Conservation (phyloP, 2,329 filamentous ascomycete genomes). For the Aspergillus melleus region DNA sequence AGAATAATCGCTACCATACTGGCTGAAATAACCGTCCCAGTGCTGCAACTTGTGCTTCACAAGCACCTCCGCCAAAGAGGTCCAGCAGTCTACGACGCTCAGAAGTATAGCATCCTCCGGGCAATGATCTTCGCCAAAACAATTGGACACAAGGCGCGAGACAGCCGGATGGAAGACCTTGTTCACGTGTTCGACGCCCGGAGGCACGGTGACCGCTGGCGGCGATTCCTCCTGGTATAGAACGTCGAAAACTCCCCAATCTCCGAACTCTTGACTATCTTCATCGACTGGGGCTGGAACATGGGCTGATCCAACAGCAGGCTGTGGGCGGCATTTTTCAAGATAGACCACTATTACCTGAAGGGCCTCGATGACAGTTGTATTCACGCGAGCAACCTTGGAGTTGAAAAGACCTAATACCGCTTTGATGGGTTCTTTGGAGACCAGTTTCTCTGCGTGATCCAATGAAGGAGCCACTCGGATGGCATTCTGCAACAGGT, state of each 20-base stretch:
- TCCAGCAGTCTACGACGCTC: conserved; percentile 57
- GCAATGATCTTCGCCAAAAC: conserved; percentile 59
- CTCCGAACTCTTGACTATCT: conserved; percentile 66
- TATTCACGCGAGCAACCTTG: conserved; percentile 44
- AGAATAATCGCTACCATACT: conserved; percentile 52
- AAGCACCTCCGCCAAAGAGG: conserved; percentile 47
- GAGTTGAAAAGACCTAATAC: conserved; percentile 56
- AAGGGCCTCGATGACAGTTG: conserved; percentile 51
- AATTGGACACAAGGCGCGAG: conserved; percentile 58
- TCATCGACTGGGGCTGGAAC: conserved; percentile 46
- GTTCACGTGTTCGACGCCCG: conserved; percentile 37
- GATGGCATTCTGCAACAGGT: conserved; percentile 52
- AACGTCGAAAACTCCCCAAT: conserved; percentile 57
- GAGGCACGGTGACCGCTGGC: conserved; percentile 5
- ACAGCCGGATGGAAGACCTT: conserved; percentile 51
- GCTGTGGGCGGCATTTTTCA: conserved; percentile 28
- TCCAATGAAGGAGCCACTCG: conserved; percentile 41
- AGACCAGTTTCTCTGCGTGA: conserved; percentile 45
- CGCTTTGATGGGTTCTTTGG: conserved; percentile 45
- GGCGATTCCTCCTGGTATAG: conserved; percentile 33
- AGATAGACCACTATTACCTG: conserved; percentile 48
- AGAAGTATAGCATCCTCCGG: conserved; percentile 56
- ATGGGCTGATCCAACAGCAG: conserved; percentile 18
- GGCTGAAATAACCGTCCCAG: conserved; percentile 59
- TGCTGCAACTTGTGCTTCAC: conserved; percentile 48